Conservation (phyloP, 129 eudicot genomes). For the Helichrysum umbraculigerum region DNA sequence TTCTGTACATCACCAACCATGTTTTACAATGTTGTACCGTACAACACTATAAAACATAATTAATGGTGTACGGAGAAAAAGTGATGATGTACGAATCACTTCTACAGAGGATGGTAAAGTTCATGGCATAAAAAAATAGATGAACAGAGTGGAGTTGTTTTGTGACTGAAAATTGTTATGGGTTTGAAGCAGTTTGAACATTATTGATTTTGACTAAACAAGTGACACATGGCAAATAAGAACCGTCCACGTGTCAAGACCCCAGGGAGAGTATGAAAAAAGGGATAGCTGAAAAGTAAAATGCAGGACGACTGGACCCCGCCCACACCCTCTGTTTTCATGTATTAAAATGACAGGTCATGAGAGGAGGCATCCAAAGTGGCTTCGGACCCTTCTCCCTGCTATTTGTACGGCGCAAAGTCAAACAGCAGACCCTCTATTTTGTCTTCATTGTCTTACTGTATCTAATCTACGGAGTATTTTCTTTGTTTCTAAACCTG, state of each 20-base stretch:
- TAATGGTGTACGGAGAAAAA: too few species aligned
- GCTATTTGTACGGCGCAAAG: constrained; percentile 31
- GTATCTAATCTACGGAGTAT: too few species aligned
- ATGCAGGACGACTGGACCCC: constrained; percentile 22
- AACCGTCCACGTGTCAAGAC: constrained; percentile 36
- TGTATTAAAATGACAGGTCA: constrained; percentile 34
- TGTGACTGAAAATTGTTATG: not conserved
- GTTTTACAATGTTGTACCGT: too few species aligned
- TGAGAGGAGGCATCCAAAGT: constrained; percentile 33
- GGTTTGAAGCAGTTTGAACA: not conserved
- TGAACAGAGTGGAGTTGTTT: not conserved
- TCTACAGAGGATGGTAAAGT: too few species aligned
- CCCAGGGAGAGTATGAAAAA: constrained; percentile 16
- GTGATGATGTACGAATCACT: too few species aligned
- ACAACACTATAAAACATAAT: too few species aligned
- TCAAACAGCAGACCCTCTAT: constrained; percentile 26
- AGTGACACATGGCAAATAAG: constrained; percentile 23
- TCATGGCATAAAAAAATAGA: too few species aligned
- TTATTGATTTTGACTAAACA: constrained; percentile 18
- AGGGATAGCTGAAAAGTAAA: constrained; percentile 23
- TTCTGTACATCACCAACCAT: too few species aligned
- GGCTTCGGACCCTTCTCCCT: constrained; percentile 20
- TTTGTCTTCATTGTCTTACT: not conserved
- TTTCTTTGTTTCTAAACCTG: too few species aligned
- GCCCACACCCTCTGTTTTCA: constrained; percentile 19